Evolutionary conservation across 306 rosid species (phyloP).

Genomic region (Trifolium subterraneum): DNA sequence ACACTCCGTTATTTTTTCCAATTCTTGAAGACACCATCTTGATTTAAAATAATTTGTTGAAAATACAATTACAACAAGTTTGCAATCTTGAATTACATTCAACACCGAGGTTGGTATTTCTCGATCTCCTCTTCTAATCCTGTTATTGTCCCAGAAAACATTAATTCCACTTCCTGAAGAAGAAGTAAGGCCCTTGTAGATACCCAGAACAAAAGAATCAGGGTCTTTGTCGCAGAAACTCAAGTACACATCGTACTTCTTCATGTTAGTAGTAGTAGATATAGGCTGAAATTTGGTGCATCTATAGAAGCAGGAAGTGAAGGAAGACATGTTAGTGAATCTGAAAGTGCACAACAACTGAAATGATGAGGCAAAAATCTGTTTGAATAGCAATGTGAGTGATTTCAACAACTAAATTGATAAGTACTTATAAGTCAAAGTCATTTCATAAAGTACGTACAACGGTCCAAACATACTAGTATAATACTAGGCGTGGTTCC

Average conservation of each 20-base stretch:
- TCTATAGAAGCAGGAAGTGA: not conserved
- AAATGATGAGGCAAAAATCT: no score
- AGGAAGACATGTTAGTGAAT: not conserved
- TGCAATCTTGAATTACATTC: not conserved
- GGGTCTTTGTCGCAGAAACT: not conserved
- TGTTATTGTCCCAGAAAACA: not conserved
- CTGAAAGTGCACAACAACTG: no score
- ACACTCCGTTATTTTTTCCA: not conserved
- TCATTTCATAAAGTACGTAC: no score
- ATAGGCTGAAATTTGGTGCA: no score
- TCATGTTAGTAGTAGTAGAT: not conserved
- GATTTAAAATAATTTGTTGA: conserved; percentile 4
- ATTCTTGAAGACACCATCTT: conserved; percentile 7
- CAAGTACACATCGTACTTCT: not conserved
- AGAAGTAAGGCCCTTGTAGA: not conserved
- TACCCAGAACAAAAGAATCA: not conserved
- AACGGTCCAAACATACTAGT: no score
- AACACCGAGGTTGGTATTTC: not conserved
- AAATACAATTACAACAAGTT: not conserved
- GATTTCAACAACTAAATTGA: no score
- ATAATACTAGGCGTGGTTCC: no score
- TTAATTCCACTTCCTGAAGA: not conserved
- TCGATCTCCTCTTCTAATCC: not conserved
- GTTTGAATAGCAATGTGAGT: no score
- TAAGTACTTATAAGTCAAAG: no score